These are phyloP conservation scores for Guadua angustifolia DNA, from an alignment of 176 grass and related monocot species.

Conservation along the genomic window DNA sequence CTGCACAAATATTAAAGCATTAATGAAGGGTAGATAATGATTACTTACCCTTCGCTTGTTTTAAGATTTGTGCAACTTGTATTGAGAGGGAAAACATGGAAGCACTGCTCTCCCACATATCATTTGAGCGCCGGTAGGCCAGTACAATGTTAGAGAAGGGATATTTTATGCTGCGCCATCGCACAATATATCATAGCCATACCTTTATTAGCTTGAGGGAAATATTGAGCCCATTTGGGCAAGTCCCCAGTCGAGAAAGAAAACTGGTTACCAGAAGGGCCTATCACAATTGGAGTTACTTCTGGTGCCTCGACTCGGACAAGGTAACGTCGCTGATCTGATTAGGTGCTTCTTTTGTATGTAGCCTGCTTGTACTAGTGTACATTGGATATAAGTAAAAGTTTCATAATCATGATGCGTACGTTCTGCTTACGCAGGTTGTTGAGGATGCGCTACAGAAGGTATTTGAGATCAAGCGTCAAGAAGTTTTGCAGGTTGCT, in stretches of 20 bases:
- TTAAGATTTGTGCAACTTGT: too few relatives aligned
- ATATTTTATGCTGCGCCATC: background rate
- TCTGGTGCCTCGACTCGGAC: constrained; percentile 92
- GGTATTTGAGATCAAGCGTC: constrained; percentile 88
- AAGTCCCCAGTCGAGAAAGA: constrained; percentile 87
- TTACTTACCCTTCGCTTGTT: too few relatives aligned
- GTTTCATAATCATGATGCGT: background rate
- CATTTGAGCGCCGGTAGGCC: background rate
- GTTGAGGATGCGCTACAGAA: constrained; percentile 77
- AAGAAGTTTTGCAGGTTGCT: constrained; percentile 70
- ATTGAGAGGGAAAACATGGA: too few relatives aligned
- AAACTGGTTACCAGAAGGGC: constrained; percentile 85
- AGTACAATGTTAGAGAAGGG: background rate
- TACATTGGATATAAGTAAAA: constrained; percentile 5
- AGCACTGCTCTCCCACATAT: too few relatives aligned
- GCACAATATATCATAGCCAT: background rate
- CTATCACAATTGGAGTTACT: constrained; percentile 82
- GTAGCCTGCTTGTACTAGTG: background rate
- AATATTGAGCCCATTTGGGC: constrained; percentile 97
- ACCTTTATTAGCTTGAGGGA: constrained; percentile 97
- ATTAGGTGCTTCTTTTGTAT: background rate
- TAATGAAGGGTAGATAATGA: too few relatives aligned
- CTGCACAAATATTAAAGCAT: too few relatives aligned
- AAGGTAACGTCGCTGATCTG: constrained; percentile 56
- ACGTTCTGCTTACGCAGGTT: constrained; percentile 49